Evolutionary conservation across 2,329 filamentous ascomycete species (phyloP).

Genomic region (Sclerotinia spermophila): DNA sequence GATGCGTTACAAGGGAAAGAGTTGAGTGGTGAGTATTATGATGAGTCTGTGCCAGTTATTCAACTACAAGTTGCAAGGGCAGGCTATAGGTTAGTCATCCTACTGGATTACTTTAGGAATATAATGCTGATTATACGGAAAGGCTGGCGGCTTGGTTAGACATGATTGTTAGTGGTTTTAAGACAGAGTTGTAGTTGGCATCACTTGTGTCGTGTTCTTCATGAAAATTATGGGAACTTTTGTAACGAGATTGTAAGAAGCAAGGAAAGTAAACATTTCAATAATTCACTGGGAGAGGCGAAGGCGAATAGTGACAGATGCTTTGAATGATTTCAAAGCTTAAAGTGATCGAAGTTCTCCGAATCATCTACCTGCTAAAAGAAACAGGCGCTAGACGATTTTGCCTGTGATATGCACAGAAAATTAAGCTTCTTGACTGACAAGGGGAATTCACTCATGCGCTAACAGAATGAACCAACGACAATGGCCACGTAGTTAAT

Average conservation of each 20-base stretch:
- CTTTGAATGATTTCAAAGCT: too few relatives aligned
- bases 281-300: background rate
- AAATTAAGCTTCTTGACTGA: background rate
- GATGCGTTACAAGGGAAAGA: slow-evolving; percentile 56
- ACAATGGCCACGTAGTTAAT: background rate
- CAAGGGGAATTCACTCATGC: background rate
- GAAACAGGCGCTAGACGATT: background rate
- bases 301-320: background rate
- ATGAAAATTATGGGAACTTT: background rate
- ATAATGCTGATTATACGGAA: slow-evolving; percentile 9
- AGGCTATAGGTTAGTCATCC: slow-evolving; percentile 50
- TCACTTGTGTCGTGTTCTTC: background rate
- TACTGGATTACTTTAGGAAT: background rate
- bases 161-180: slow-evolving; percentile 47
- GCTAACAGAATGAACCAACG: background rate
- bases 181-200: slow-evolving; percentile 24
- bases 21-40: slow-evolving; percentile 60
- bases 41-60: slow-evolving; percentile 59
- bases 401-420: background rate
- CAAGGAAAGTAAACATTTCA: too few relatives aligned
- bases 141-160: slow-evolving; percentile 63
- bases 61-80: slow-evolving; percentile 65
- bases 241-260: too few relatives aligned
- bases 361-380: too few relatives aligned
- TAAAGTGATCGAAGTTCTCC: too few relatives aligned